Conservation (phyloP, 257 asterid species). For the Solanum piurae region DNA sequence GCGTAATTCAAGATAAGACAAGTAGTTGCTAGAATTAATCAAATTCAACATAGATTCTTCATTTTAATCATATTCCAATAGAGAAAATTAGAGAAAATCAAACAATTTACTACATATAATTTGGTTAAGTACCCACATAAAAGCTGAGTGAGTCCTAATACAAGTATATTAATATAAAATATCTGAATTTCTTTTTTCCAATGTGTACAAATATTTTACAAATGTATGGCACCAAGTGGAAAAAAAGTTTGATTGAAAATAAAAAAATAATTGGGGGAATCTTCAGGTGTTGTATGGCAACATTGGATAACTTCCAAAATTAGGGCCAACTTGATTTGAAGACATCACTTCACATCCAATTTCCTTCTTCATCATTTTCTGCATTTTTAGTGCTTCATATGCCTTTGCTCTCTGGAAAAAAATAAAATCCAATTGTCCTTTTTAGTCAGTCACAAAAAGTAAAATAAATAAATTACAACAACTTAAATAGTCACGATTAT, state of each 20-base stretch:
- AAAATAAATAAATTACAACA: rapidly evolving
- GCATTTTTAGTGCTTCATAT: conserved; percentile 41
- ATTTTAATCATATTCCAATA: not conserved
- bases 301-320: conserved; percentile 31
- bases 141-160: not conserved
- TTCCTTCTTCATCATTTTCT: conserved; percentile 21
- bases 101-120: not conserved
- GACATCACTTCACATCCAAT: conserved; percentile 23
- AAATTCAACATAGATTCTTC: not conserved
- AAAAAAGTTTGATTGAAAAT: conserved; percentile 5
- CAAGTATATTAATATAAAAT: not conserved
- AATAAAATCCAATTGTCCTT: not conserved
- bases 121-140: not conserved
- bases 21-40: not conserved
- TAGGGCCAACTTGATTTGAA: conserved; percentile 21
- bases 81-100: not conserved
- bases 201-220: not conserved
- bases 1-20: not conserved
- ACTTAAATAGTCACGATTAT: not conserved
- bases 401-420: conserved; percentile 51
- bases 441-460: not conserved
- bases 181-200: not conserved
- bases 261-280: not conserved
- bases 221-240: not conserved
- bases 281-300: conserved; percentile 36